Evolutionary conservation across 257 asterid genomes (phyloP), one percentile per base, ranked within the genome.

Genomic region (Perilla frutescens): DNA sequence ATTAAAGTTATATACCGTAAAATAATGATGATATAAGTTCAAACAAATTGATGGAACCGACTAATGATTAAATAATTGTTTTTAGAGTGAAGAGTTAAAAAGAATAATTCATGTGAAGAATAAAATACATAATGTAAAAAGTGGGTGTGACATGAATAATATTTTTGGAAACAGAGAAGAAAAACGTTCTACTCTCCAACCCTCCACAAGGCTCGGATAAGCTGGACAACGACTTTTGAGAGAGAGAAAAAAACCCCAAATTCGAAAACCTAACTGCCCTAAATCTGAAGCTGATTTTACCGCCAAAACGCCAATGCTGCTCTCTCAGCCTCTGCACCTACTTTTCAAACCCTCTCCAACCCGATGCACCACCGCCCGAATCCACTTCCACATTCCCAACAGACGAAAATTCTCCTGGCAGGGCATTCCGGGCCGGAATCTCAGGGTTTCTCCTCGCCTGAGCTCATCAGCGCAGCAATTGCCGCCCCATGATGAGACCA

Each of bases 231-330:
- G 20, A 39, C 50, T 54, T 2, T 7, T 58, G 6, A 10, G 10
- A 47, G 0, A 47, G 3, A 48, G 4, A 11, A 12, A 48, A 12
- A 12, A 43, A 8, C 60, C 76, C 82, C 78, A 73, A 76, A 50
- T 68, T 36, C 76, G 59, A 45, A 63, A 69, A 51, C 72, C 71
- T 40, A 55, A 71, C 26, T 3, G 41, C 36, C 53, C 66, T 4
- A 20, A 55, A 40, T 2, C 66, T 57, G 1, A 70, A 70, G 76
- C 77, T 55, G 69, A 70, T 78, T 79, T 84, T 79, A 58, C 88
- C 86, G 86, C 86, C 87, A 80, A 79, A 80, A 69, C 64, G 5
- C 79, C 75, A 68, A 68, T 85, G 81, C 80, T 75, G 66, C 51
- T 7, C 62, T 63, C 81, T 4, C 80, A 57, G 48, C 83, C 71